Evolutionary conservation across 345 rosid species (phyloP), one percentile per base, ranked within the genome.

Genomic region (Eucalyptus tenuipes): DNA sequence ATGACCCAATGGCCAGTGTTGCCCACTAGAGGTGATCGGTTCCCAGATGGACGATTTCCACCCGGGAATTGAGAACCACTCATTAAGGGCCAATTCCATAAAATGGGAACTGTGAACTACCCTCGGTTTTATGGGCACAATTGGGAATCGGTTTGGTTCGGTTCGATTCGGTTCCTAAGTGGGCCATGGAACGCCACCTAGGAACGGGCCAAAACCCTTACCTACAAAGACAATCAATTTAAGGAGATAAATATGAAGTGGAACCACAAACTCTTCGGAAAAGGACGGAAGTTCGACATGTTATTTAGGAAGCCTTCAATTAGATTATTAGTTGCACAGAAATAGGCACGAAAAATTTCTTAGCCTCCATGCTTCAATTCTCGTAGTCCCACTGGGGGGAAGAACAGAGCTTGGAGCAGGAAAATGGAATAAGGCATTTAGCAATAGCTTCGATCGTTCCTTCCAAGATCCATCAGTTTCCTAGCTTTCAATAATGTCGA

Each of bases 121-220:
- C 61, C 61, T 55, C 9, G 29, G 29, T 55, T 55, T 17, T 55
- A 55, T 24, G 13, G 29, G 12, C 61, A 22, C 29, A 24, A 20
- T 55, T 0, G 2, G 1, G 6, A 55, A 55, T 24, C 5, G 13
- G 1, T 52, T 0, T 3, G 0, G 25, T 52, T 52, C 1, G 1
- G 5, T 55, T 24, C 0, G 0, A 4, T 55, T 55, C 1, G 1
- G 0, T 55, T 55, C 29, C 0, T 55, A 0, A 24, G 6, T 55
- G 13, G 5, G 27, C 29, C 13, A 24, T 24, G 61, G 61, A 55
- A 52, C 10, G 10, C 25, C 53, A 17, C 5, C 24, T 20, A 52
- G 13, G 93, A 92, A 50, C 94, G 92, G 89, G 61, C 13, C 61
- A 96, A 96, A 89, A 94, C 98, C 52, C 57, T 89, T 75, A 61